A percentile compares a stretch with the other conserved stretches of the same genome.
Conservation (phyloP, 2,329 filamentous ascomycete genomes). For the Fusarium devonianum region DNA sequence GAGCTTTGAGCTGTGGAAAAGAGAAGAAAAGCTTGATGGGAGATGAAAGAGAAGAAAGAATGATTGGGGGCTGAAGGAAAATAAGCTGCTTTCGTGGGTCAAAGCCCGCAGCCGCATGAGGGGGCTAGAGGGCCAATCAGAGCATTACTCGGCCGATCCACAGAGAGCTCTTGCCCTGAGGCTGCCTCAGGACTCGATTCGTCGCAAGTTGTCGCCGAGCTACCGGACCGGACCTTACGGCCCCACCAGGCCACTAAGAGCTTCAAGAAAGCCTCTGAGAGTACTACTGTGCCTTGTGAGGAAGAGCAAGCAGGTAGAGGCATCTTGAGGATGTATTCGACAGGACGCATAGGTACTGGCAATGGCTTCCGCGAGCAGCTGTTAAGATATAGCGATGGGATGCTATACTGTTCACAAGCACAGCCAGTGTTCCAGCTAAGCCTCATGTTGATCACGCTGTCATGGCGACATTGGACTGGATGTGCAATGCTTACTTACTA, state of each 20-base stretch:
- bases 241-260: slow-evolving; percentile 1
- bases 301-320: no score
- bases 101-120: slow-evolving; percentile 18
- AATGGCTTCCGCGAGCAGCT: no score
- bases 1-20: slow-evolving; percentile 15
- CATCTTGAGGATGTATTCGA: no score
- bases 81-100: slow-evolving; percentile 37
- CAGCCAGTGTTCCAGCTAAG: slow-evolving; percentile 28
- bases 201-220: no score
- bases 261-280: background rate
- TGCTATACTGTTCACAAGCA: slow-evolving; percentile 5
- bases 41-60: slow-evolving; percentile 36
- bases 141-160: slow-evolving; percentile 3
- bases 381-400: no score
- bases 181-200: slow-evolving; percentile 32
- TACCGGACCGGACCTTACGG: no score
- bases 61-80: slow-evolving; percentile 41
- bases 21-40: no score
- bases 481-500: slow-evolving; percentile 42
- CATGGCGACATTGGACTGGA: slow-evolving; percentile 27
- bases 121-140: slow-evolving; percentile 34
- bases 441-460: slow-evolving; percentile 24
- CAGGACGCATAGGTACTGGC: no score
- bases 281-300: no score
- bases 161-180: slow-evolving; percentile 18